These are phyloP conservation scores for Sarocladium brachiariae DNA, from an alignment of 2,329 filamentous ascomycete genomes.

Conservation along the genomic window DNA sequence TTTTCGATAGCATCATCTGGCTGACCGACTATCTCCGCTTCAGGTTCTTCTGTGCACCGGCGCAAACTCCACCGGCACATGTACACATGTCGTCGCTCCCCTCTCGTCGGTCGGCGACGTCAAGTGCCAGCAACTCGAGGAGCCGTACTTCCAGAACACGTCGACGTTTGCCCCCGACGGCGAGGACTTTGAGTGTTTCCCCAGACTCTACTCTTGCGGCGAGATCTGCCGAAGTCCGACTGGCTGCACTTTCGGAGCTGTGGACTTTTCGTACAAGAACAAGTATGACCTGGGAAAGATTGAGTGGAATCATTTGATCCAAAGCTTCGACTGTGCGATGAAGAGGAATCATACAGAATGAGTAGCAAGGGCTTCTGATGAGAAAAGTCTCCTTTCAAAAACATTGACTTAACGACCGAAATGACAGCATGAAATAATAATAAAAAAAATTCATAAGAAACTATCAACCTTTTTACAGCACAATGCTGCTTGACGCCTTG, in stretches of 20 bases:
- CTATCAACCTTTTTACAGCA: too few species aligned
- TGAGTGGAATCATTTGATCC: constrained; percentile 34
- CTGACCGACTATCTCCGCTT: background rate
- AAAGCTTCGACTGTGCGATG: constrained; percentile 26
- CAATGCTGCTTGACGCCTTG: too few species aligned
- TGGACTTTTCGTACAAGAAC: constrained; percentile 37
- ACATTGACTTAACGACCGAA: too few species aligned
- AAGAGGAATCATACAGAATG: constrained; percentile 12
- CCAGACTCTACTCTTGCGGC: constrained; percentile 33
- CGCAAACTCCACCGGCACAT: constrained; percentile 40
- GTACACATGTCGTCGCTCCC: constrained; percentile 29
- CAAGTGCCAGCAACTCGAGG: constrained; percentile 40
- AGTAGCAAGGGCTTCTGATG: too few species aligned
- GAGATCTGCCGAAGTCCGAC: constrained; percentile 41
- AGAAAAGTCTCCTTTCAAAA: too few species aligned
- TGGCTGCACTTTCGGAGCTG: constrained; percentile 44
- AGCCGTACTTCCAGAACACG: constrained; percentile 33
- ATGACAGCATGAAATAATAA: too few species aligned
- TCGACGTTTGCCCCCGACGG: constrained; percentile 45
- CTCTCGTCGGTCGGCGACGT: constrained; percentile 22
- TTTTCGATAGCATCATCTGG: too few species aligned
- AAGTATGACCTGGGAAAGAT: constrained; percentile 41
- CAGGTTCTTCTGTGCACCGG: constrained; percentile 46
- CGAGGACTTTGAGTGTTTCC: constrained; percentile 42
- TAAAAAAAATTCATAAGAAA: too few species aligned